These are phyloP conservation scores for Lasiodiplodia theobromae DNA, from an alignment of 2,329 filamentous ascomycete species.

Conservation along the genomic window DNA sequence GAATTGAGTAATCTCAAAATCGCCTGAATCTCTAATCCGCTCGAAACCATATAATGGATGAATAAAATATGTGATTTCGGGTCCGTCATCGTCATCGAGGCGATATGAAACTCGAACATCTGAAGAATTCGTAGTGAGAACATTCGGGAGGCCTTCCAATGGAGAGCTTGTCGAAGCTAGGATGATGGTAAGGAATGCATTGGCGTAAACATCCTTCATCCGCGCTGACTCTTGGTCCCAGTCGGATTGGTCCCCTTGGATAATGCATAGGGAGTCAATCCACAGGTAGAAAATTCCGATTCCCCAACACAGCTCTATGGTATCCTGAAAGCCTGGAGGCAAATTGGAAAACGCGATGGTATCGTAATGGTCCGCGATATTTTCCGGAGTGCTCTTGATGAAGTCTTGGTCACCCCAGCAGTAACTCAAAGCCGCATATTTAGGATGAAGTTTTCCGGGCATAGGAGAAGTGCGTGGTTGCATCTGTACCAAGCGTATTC, in stretches of 20 bases:
- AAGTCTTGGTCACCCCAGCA: neutral
- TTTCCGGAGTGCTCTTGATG: neutral
- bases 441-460: accelerated
- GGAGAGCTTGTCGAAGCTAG: neutral
- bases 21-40: no score
- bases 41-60: neutral
- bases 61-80: neutral
- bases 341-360: neutral
- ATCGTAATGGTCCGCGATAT: neutral
- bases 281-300: neutral
- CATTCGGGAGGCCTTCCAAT: neutral
- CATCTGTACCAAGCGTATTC: neutral
- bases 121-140: neutral
- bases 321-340: neutral
- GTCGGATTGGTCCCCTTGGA: neutral
- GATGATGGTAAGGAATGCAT: neutral
- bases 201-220: neutral
- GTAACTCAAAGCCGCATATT: neutral
- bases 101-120: neutral
- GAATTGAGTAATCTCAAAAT: no score
- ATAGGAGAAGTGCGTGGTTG: neutral
- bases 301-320: neutral
- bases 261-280: neutral
- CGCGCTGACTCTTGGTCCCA: neutral
- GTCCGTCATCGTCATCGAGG: neutral